phyloP scores from a whole-genome alignment of 331 rosid species.

The Arachis monticola region DNA sequence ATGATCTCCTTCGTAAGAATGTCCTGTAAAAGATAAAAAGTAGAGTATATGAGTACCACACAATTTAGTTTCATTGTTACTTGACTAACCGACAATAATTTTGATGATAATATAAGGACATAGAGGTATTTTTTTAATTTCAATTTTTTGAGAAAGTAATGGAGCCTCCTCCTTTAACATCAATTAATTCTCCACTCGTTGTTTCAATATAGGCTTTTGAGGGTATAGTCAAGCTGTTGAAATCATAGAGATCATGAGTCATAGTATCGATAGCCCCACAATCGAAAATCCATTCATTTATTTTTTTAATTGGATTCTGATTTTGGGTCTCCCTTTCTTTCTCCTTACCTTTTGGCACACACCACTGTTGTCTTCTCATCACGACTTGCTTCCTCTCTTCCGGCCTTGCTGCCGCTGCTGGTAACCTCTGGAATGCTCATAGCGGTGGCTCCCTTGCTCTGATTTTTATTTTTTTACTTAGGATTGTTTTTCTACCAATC shows the following conservation, averaged over 20 bases:
- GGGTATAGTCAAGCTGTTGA: neutral
- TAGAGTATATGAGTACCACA: neutral
- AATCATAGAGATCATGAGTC: neutral
- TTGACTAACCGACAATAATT: neutral
- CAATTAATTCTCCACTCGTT: neutral
- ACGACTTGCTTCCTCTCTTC: no score
- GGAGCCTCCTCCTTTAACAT: neutral
- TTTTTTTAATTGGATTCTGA: neutral
- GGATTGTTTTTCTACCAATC: neutral
- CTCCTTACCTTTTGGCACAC: no score
- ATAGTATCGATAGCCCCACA: neutral
- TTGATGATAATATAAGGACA: neutral
- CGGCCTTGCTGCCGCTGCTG: no score
- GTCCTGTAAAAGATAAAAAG: neutral
- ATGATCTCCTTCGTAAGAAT: neutral
- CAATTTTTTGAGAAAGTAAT: no score
- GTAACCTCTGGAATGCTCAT: no score
- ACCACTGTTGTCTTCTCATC: no score
- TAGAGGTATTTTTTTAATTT: neutral
- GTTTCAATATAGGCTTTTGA: neutral
- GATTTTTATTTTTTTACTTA: neutral
- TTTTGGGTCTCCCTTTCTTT: no score
- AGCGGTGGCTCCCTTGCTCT: neutral
- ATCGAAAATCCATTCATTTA: neutral
- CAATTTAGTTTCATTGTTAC: constrained; percentile 1